These are phyloP conservation scores for Aspergillus unguis DNA, from an alignment of 2,329 filamentous ascomycete species.

Conservation along the genomic window DNA sequence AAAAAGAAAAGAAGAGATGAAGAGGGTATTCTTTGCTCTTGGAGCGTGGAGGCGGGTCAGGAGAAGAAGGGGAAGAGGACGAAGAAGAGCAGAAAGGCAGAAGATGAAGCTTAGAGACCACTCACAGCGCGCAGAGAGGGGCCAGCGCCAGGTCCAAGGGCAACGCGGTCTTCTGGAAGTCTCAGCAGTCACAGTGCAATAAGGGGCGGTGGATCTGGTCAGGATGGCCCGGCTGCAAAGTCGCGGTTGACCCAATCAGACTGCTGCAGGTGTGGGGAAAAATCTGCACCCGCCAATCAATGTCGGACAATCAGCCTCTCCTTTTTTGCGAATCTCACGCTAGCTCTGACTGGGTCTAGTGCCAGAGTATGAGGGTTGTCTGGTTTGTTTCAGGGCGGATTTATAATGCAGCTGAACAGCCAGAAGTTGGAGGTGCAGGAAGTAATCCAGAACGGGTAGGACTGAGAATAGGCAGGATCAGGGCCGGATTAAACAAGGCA, in stretches of 20 bases:
- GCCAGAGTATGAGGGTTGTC: not conserved
- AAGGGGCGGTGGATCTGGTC: slow-evolving; percentile 15
- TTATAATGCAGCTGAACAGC: not conserved
- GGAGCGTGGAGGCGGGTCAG: not conserved
- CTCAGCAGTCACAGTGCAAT: slow-evolving; percentile 1
- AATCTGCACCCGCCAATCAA: slow-evolving; percentile 10
- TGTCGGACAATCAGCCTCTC: slow-evolving; percentile 1
- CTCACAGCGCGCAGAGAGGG: not conserved
- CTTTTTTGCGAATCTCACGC: slow-evolving; percentile 15
- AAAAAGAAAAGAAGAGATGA: slow-evolving; percentile 9
- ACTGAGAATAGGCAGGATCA: not conserved
- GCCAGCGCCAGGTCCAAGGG: not conserved
- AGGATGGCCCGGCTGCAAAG: not conserved
- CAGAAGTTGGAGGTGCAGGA: not conserved
- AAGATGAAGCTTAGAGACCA: slow-evolving; percentile 3
- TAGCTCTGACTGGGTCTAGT: slow-evolving; percentile 1
- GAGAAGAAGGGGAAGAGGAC: slow-evolving; percentile 11
- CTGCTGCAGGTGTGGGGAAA: slow-evolving; percentile 9
- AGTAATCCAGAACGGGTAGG: not conserved
- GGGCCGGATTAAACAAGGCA: too few species aligned
- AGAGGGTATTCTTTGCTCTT: slow-evolving; percentile 7
- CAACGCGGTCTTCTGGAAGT: slow-evolving; percentile 17
- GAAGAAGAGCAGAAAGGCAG: slow-evolving; percentile 4
- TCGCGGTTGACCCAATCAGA: slow-evolving; percentile 6
- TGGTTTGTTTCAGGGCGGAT: not conserved